Percentiles rank a stretch among this genome's conserved stretches.
phyloP scores from a whole-genome alignment of 208 protist species.

The Leishmania turanica region DNA sequence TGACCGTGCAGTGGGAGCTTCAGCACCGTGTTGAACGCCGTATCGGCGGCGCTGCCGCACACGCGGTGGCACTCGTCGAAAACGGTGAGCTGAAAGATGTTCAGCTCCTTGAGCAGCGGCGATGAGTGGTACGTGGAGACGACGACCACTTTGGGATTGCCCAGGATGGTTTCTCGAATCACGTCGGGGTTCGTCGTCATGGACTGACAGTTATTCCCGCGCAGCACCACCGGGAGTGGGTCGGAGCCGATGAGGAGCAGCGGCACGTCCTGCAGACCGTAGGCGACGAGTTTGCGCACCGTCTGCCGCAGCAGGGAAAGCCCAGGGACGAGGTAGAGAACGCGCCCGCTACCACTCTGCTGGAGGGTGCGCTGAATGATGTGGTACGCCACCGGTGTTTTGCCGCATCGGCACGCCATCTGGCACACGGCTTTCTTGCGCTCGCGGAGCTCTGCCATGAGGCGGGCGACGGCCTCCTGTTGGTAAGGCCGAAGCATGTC shows the following conservation, averaged over 20 bases:
- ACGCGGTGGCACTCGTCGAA: conserved; percentile 88
- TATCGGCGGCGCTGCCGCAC: conserved; percentile 60
- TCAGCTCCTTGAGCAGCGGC: conserved; percentile 46
- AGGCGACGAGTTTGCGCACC: conserved; percentile 58
- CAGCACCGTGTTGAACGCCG: conserved; percentile 77
- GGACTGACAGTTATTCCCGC: conserved; percentile 13
- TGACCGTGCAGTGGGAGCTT: conserved; percentile 42
- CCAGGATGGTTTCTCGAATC: conserved; percentile 47
- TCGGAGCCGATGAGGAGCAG: conserved; percentile 75
- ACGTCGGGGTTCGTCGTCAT: conserved; percentile 68
- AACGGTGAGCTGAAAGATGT: conserved; percentile 54
- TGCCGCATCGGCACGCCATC: conserved; percentile 84
- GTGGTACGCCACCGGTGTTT: conserved; percentile 76
- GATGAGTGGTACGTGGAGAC: conserved; percentile 84
- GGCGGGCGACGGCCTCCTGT: conserved; percentile 57
- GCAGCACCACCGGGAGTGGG: conserved; percentile 38
- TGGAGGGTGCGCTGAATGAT: conserved; percentile 41
- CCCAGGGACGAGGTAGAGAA: conserved; percentile 80
- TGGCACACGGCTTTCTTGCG: conserved; percentile 59
- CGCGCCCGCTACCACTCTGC: conserved; percentile 9
- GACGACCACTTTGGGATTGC: conserved; percentile 41
- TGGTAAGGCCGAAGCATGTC: conserved; percentile 62
- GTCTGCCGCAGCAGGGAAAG: conserved; percentile 76
- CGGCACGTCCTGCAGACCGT: conserved; percentile 52
- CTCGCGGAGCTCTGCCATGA: conserved; percentile 39